Evolutionary conservation across 306 rosid genomes (phyloP), one percentile per base, ranked within the genome.

Genomic region (Abrus precatorius): DNA sequence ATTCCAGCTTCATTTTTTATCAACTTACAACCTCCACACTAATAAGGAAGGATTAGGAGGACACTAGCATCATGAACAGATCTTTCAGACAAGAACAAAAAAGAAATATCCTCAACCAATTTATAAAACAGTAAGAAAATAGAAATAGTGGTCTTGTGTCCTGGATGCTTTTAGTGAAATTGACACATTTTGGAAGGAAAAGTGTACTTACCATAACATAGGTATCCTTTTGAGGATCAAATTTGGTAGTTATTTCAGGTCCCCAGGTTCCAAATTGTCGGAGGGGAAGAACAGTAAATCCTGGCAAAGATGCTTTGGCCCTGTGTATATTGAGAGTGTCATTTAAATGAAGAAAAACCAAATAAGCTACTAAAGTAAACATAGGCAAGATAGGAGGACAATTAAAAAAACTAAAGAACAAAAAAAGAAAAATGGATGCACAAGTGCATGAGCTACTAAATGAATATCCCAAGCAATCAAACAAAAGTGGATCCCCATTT

Each of bases 231-330:
- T 90, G 78, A 74, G 93, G 91, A 81, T 95, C 92, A 40, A 93
- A 85, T 69, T 87, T 91, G 52, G 87, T 74, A 63, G 85, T 76
- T 75, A 95, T 84, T 77, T 90, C 97, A 71, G 97, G 99, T 29
- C 95, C 99, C 99, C 97, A 95, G 73, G 53, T 84, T 88, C 97
- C 99, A 83, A 95, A 93, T 86, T 95, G 95, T 34, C 76, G 89
- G 44, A 95, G 97, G 75, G 99, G 97, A 38, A 95, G 91, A 85
- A 92, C 94, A 60, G 90, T 79, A 80, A 95, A 95, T 70, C 91
- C 93, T 62, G 92, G 92, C 91, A 95, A 85, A 88, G 93, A 89
- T 75, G 97, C 99, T 85, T 79, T 86, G 28, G 79, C 88, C 89
- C 99, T 95, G 97, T 66, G 50, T 66, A 82, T 59, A 76, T 80